phyloP scores from a whole-genome alignment of 1,284 basidiomycete genomes.

The Ceratorhiza oryzae-sativae region DNA sequence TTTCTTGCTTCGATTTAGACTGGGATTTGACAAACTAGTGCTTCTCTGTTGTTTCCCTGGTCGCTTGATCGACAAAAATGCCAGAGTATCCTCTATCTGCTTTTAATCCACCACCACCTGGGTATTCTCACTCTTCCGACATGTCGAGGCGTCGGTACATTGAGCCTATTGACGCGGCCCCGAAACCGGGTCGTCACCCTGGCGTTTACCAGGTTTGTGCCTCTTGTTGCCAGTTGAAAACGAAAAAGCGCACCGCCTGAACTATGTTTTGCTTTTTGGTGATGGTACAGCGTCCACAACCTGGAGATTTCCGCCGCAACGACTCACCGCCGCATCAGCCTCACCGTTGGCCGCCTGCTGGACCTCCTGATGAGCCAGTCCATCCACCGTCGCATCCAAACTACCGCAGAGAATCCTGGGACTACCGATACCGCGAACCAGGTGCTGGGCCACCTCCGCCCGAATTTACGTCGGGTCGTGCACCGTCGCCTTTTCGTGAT shows the following conservation, averaged over 20 bases:
- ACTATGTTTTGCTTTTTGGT: too few species aligned
- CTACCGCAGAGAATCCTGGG: constrained; percentile 25
- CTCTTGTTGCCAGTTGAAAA: not conserved
- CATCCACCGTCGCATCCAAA: constrained; percentile 3
- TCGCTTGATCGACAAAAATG: constrained; percentile 30
- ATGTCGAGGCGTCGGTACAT: constrained; percentile 17
- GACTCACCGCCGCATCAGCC: constrained; percentile 18
- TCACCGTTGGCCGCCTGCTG: constrained; percentile 27
- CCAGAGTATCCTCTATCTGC: constrained; percentile 29
- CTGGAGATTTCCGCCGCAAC: constrained; percentile 11
- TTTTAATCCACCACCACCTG: constrained; percentile 12
- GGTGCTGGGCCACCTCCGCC: constrained; percentile 5
- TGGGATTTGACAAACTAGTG: constrained; percentile 31
- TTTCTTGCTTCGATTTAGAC: constrained; percentile 14
- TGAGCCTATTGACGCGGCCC: constrained; percentile 18
- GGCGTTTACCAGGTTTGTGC: constrained; percentile 36
- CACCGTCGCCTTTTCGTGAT: constrained; percentile 34
- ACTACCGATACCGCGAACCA: constrained; percentile 22
- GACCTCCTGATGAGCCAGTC: constrained; percentile 27
- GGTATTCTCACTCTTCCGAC: not conserved
- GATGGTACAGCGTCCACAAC: constrained; percentile 11
- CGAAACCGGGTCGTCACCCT: constrained; percentile 20
- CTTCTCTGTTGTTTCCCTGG: constrained; percentile 32
- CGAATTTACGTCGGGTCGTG: constrained; percentile 1
- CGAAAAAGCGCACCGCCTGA: not conserved